phyloP scores from a whole-genome alignment of 441 rosid genomes.

The Corymbia calophylla region DNA sequence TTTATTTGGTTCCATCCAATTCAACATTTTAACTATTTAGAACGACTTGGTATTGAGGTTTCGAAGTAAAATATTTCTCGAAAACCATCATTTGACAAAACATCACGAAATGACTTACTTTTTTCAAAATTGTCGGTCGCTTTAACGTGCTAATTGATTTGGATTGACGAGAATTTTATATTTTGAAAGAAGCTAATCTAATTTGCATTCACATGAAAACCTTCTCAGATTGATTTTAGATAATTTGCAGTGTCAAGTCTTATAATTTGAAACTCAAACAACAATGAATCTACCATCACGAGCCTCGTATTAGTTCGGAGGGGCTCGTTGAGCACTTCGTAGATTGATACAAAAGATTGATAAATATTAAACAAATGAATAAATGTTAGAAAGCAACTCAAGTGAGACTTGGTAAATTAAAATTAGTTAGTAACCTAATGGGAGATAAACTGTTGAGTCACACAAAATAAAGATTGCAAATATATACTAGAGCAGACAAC shows the following conservation, averaged over 20 bases:
- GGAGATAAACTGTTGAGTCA: not conserved
- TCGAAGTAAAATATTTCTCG: not conserved
- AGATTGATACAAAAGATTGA: not conserved
- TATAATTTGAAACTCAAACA: not conserved
- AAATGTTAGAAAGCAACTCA: not conserved
- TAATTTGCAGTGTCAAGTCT: not conserved
- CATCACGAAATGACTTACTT: too few relatives aligned
- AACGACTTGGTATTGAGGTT: too few relatives aligned
- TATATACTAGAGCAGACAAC: not conserved
- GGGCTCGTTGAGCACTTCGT: not conserved
- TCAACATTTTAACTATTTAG: too few relatives aligned
- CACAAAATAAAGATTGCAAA: not conserved
- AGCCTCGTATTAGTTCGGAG: not conserved
- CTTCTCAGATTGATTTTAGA: not conserved
- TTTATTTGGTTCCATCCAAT: too few relatives aligned
- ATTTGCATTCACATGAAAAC: not conserved
- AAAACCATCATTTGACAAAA: not conserved
- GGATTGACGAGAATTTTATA: not conserved
- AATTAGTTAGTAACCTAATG: not conserved
- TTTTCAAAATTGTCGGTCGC: not conserved
- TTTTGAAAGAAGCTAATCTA: not conserved
- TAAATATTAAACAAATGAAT: not conserved
- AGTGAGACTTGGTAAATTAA: not conserved
- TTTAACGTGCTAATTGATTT: not conserved
- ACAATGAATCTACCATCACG: not conserved